A percentile compares a stretch with the other conserved stretches of the same genome.
phyloP scores from a whole-genome alignment of 495 filamentous ascomycete species.

The Penicillium angulare region DNA sequence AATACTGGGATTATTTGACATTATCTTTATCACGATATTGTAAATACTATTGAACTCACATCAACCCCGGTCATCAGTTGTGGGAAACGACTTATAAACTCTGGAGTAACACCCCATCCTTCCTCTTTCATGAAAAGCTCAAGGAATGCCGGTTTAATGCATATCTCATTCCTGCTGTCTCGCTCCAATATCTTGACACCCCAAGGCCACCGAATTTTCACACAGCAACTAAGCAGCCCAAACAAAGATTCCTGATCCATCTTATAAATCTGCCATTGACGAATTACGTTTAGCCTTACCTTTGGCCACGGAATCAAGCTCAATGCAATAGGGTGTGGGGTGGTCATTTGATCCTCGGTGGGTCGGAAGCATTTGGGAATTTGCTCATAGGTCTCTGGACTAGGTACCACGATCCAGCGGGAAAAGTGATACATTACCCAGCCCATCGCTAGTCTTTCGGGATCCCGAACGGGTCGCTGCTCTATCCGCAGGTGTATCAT shows the following conservation, averaged over 20 bases:
- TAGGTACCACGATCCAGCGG: conserved; percentile 24
- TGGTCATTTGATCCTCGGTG: conserved; percentile 17
- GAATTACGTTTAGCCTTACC: conserved; percentile 24
- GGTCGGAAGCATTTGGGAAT: conserved; percentile 19
- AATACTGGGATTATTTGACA: too few relatives aligned
- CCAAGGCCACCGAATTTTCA: conserved; percentile 34
- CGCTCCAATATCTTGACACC: conserved; percentile 25
- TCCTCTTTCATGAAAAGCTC: conserved; percentile 22
- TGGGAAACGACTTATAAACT: conserved; percentile 26
- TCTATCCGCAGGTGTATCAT: conserved; percentile 19
- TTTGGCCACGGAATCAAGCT: conserved; percentile 22
- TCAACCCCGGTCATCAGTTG: conserved; percentile 21
- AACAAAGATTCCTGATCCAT: conserved; percentile 19
- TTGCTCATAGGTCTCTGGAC: conserved; percentile 15
- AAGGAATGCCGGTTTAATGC: conserved; percentile 19
- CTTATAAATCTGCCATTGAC: conserved; percentile 19
- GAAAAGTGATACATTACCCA: conserved; percentile 21
- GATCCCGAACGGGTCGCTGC: conserved; percentile 24
- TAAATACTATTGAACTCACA: conserved; percentile 15
- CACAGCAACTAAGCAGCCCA: conserved; percentile 24
- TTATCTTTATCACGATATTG: too few relatives aligned
- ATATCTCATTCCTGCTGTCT: conserved; percentile 20
- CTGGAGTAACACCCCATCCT: conserved; percentile 31
- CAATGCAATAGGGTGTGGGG: conserved; percentile 19
- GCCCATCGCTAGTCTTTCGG: conserved; percentile 26